phyloP scores from a whole-genome alignment of 495 filamentous ascomycete species.

The Penicillium maclennaniae region DNA sequence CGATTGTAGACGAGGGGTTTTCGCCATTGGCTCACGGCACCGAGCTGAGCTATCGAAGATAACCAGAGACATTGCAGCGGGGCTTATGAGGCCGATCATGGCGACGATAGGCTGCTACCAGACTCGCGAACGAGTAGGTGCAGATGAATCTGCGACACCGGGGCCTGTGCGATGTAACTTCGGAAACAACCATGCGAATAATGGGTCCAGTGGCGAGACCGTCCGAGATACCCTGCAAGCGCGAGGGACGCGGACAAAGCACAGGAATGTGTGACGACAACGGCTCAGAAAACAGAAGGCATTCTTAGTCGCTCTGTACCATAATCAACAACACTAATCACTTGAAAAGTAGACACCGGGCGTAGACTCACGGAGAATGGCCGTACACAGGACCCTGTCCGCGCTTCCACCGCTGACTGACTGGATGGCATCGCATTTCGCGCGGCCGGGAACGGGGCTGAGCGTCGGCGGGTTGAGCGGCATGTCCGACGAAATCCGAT shows the following conservation, averaged over 20 bases:
- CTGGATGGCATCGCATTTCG: neutral
- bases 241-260: too few species aligned
- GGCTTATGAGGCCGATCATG: neutral
- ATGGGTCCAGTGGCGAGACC: neutral
- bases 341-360: neutral
- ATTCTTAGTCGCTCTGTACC: neutral
- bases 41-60: neutral
- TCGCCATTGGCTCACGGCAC: constrained; percentile 6
- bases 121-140: neutral
- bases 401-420: neutral
- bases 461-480: neutral
- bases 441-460: too few species aligned
- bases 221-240: too few species aligned
- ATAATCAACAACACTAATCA: neutral
- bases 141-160: neutral
- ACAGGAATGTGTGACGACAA: too few species aligned
- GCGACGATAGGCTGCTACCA: neutral
- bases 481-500: constrained; percentile 12
- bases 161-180: too few species aligned
- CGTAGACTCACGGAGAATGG: neutral
- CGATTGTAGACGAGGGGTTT: neutral
- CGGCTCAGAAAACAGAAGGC: too few species aligned
- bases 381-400: neutral
- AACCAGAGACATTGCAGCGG: neutral
- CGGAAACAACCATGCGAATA: neutral